phyloP scores from a whole-genome alignment of 2,329 filamentous ascomycete species.

The Penicillium crustosum region DNA sequence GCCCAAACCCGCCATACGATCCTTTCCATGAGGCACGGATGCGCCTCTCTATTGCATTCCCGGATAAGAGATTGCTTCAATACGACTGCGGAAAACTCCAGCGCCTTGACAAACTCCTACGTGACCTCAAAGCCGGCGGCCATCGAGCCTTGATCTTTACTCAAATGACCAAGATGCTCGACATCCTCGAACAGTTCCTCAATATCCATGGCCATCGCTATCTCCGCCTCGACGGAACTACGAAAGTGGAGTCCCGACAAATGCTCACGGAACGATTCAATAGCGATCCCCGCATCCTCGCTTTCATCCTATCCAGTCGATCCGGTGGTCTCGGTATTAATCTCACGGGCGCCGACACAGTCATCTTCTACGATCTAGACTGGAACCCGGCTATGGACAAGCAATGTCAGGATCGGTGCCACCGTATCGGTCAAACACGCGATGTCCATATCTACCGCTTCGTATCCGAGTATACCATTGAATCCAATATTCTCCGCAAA shows the following conservation, averaged over 20 bases:
- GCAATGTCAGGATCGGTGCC: conserved; percentile 95
- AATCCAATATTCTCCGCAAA: conserved; percentile 95
- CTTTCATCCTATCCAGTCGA: conserved; percentile 91
- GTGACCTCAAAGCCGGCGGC: conserved; percentile 81
- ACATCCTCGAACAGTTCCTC: conserved; percentile 95
- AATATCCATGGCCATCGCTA: conserved; percentile 98
- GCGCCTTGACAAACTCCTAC: conserved; percentile 78
- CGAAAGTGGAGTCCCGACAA: conserved; percentile 92
- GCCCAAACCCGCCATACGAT: conserved; percentile 62
- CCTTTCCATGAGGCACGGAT: conserved; percentile 94
- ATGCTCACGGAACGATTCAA: conserved; percentile 97
- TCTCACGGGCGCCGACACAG: conserved; percentile 90
- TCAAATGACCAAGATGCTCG: conserved; percentile 98
- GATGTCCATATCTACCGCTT: conserved; percentile 98
- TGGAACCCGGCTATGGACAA: conserved; percentile 99
- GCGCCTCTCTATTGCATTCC: conserved; percentile 91
- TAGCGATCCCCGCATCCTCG: conserved; percentile 84
- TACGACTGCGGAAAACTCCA: conserved; percentile 98
- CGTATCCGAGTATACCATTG: conserved; percentile 90
- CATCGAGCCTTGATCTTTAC: conserved; percentile 98
- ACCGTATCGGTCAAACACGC: conserved; percentile 94
- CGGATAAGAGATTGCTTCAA: conserved; percentile 91
- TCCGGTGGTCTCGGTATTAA: conserved; percentile 96
- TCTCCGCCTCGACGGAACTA: conserved; percentile 90
- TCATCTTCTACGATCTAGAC: conserved; percentile 98